These are phyloP conservation scores for Glarea lozoyensis DNA, from an alignment of 495 filamentous ascomycete species.

Conservation along the genomic window DNA sequence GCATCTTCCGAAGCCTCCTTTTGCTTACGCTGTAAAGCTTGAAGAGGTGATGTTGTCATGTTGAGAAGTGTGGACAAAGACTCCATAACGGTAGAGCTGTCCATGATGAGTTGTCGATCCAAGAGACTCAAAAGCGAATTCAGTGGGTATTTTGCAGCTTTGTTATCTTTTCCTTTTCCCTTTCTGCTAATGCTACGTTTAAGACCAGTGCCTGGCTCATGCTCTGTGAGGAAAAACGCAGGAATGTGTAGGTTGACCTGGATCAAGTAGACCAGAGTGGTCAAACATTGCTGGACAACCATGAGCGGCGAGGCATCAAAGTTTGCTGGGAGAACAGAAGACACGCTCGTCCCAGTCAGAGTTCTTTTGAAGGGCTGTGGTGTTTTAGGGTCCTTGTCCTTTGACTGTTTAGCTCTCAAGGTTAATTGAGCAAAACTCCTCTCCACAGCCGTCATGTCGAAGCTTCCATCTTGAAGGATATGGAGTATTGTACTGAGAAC, in stretches of 20 bases:
- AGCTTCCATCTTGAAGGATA: slow-evolving; percentile 93
- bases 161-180: slow-evolving; percentile 71
- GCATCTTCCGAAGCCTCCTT: slow-evolving; percentile 44
- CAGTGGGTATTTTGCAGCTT: slow-evolving; percentile 79
- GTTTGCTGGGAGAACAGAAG: slow-evolving; percentile 37
- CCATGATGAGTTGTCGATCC: slow-evolving; percentile 86
- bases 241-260: slow-evolving; percentile 77
- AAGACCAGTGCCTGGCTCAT: slow-evolving; percentile 63
- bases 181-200: slow-evolving; percentile 76
- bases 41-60: slow-evolving; percentile 80
- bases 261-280: slow-evolving; percentile 69
- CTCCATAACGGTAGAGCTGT: slow-evolving; percentile 93
- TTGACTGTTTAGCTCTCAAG: slow-evolving; percentile 75
- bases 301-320: slow-evolving; percentile 84
- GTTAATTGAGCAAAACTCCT: slow-evolving; percentile 90
- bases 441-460: slow-evolving; percentile 87
- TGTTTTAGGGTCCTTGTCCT: slow-evolving; percentile 58
- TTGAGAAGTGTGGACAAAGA: slow-evolving; percentile 78
- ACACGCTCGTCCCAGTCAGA: slow-evolving; percentile 27
- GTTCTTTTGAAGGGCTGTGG: slow-evolving; percentile 66
- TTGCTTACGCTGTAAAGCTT: slow-evolving; percentile 71
- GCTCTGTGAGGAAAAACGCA: slow-evolving; percentile 91
- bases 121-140: slow-evolving; percentile 83
- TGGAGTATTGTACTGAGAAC: slow-evolving; percentile 90
- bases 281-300: slow-evolving; percentile 91